Conservation (phyloP, 176 grass and related monocot species). For the Alloteropsis semialata region DNA sequence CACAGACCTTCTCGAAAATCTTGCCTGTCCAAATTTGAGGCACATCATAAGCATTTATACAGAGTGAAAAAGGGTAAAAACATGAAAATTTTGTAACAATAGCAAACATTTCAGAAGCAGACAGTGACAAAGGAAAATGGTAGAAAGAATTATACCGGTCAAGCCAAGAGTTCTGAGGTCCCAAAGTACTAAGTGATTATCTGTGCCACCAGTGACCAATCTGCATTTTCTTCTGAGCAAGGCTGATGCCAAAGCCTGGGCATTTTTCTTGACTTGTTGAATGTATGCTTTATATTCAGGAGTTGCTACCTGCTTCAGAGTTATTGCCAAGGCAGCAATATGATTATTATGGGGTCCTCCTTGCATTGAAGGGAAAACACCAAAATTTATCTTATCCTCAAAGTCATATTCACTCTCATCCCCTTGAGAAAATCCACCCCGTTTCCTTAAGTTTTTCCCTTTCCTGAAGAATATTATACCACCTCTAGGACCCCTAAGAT, state of each 20-base stretch:
- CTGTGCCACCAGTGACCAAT: conserved; percentile 95
- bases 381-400: conserved; percentile 92
- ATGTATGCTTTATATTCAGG: conserved; percentile 96
- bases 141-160: conserved; percentile 59
- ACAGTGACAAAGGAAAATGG: neutral
- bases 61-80: neutral
- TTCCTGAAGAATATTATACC: conserved; percentile 97
- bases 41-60: neutral
- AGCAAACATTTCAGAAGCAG: neutral
- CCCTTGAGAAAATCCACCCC: conserved; percentile 44
- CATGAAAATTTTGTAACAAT: neutral
- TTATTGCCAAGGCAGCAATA: conserved; percentile 89
- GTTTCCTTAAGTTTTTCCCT: conserved; percentile 60
- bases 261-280: conserved; percentile 96
- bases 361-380: conserved; percentile 94
- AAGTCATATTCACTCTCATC: conserved; percentile 78
- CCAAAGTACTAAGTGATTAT: conserved; percentile 98
- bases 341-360: conserved; percentile 99
- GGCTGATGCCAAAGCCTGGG: conserved; percentile 77
- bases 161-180: conserved; percentile 94
- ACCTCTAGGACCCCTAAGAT: conserved; percentile 86
- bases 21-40: conserved; percentile 62
- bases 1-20: conserved; percentile 92
- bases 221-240: conserved; percentile 94
- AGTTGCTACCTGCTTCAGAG: conserved; percentile 87